Evolutionary conservation across 495 filamentous ascomycete species (phyloP).

Genomic region (Penicillium fimorum): DNA sequence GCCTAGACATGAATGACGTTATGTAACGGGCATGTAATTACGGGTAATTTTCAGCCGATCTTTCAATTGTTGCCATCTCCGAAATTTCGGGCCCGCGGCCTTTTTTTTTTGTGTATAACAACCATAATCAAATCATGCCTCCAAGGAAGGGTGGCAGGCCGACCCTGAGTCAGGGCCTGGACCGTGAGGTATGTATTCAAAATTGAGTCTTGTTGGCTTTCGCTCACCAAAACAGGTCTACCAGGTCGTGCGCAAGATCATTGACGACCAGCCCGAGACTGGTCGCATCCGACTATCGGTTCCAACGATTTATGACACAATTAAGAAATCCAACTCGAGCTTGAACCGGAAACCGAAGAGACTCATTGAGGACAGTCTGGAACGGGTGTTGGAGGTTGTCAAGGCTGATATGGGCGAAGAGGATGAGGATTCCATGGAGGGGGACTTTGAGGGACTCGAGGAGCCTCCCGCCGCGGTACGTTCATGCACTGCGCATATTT

Average conservation of each 20-base stretch:
- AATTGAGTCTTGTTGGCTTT: slow-evolving; percentile 6
- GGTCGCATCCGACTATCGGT: slow-evolving; percentile 53
- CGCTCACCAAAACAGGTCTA: slow-evolving; percentile 53
- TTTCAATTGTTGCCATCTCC: slow-evolving; percentile 5
- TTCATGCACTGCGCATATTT: slow-evolving; percentile 15
- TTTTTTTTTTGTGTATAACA: slow-evolving; percentile 20
- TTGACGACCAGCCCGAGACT: slow-evolving; percentile 59
- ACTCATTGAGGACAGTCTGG: slow-evolving; percentile 79
- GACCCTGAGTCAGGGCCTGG: slow-evolving; percentile 52
- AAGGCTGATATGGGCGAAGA: slow-evolving; percentile 59
- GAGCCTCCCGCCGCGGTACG: slow-evolving; percentile 31
- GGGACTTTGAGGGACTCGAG: slow-evolving; percentile 63
- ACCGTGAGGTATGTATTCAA: slow-evolving; percentile 49
- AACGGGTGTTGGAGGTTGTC: slow-evolving; percentile 75
- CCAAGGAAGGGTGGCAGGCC: slow-evolving; percentile 44
- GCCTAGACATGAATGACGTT: slow-evolving; percentile 25
- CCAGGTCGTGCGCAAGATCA: slow-evolving; percentile 69
- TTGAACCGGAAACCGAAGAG: slow-evolving; percentile 77
- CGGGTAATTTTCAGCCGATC: slow-evolving; percentile 16
- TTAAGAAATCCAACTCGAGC: slow-evolving; percentile 82
- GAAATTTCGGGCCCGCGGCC: slow-evolving; percentile 15
- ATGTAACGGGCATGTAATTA: slow-evolving; percentile 17
- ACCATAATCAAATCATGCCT: slow-evolving; percentile 25
- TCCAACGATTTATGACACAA: slow-evolving; percentile 65
- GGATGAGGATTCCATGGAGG: slow-evolving; percentile 59